Percentiles rank a stretch among this genome's conserved stretches.
Evolutionary conservation across 176 grass and related monocot genomes (phyloP).

Genomic region (Raddia guianensis): DNA sequence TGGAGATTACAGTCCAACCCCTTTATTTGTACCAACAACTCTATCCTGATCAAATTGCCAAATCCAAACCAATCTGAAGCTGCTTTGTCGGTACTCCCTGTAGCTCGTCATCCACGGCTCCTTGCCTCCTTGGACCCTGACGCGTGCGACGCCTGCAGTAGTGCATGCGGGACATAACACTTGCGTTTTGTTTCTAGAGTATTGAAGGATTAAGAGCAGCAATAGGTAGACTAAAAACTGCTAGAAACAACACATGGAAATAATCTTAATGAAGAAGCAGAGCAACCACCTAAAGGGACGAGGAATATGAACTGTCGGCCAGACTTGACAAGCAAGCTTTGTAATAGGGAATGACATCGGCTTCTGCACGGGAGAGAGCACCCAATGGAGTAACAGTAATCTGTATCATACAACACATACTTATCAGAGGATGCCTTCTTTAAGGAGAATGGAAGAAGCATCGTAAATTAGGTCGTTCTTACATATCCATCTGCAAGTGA

Average conservation of each 20-base stretch:
- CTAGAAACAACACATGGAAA: slow-evolving; percentile 9
- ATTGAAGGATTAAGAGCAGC: background rate
- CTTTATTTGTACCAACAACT: no score
- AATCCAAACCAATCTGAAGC: no score
- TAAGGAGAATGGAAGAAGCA: slow-evolving; percentile 25
- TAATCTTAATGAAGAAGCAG: background rate
- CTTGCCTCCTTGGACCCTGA: no score
- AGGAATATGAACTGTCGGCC: slow-evolving; percentile 29
- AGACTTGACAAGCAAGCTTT: slow-evolving; percentile 58
- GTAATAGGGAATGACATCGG: slow-evolving; percentile 68
- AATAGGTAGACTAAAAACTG: background rate
- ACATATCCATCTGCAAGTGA: slow-evolving; percentile 85
- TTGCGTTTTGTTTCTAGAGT: background rate
- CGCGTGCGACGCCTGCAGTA: no score
- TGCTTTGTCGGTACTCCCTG: no score
- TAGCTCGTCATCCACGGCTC: no score
- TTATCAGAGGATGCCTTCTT: slow-evolving; percentile 12
- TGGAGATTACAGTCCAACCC: no score
- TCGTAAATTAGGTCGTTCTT: slow-evolving; percentile 48
- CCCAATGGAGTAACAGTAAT: slow-evolving; percentile 84
- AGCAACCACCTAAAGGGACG: slow-evolving; percentile 1
- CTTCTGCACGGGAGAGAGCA: slow-evolving; percentile 61
- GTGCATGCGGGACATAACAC: background rate
- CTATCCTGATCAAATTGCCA: no score
- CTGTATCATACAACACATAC: slow-evolving; percentile 56